Conservation (phyloP, 768 basidiomycete genomes). For the Trichaptum fuscoviolaceum region DNA sequence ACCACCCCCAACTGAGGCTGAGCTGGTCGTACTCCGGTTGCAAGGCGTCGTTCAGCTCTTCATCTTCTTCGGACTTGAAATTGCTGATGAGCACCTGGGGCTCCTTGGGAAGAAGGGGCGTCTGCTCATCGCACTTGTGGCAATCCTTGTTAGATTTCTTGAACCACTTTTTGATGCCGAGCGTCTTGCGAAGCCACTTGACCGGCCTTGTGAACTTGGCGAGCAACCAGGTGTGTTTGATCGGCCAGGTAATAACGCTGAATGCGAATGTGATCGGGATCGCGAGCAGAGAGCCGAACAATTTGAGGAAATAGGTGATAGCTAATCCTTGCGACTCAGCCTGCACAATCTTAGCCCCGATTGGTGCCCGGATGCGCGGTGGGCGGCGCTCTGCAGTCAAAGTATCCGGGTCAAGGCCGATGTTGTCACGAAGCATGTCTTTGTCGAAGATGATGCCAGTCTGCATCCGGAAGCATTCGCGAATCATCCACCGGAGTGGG, state of each 20-base stretch:
- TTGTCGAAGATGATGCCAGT: slow-evolving; percentile 56
- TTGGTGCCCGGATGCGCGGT: slow-evolving; percentile 4
- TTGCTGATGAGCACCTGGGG: background rate
- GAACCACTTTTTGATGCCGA: background rate
- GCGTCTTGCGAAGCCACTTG: background rate
- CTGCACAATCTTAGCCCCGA: background rate
- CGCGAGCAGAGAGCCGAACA: slow-evolving; percentile 2
- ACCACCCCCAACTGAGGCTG: slow-evolving; percentile 11
- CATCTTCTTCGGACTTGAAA: slow-evolving; percentile 7
- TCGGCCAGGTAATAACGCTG: slow-evolving; percentile 4
- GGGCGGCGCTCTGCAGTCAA: background rate
- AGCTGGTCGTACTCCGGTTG: slow-evolving; percentile 11
- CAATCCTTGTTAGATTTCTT: slow-evolving; percentile 1
- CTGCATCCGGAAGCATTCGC: slow-evolving; percentile 52
- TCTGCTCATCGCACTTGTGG: slow-evolving; percentile 2
- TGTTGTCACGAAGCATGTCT: slow-evolving; percentile 29
- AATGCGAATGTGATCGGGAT: background rate
- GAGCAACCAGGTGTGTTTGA: background rate
- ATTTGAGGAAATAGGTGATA: background rate
- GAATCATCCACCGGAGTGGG: slow-evolving; percentile 62
- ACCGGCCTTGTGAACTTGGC: background rate
- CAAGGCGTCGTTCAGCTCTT: slow-evolving; percentile 10
- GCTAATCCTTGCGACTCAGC: background rate
- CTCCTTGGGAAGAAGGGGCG: background rate
- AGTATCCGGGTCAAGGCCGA: slow-evolving; percentile 39